phyloP scores from a whole-genome alignment of 176 grass and related monocot genomes.

The sorghum (Sorghum bicolor) region Sorghum_bicolor_NCBIv3 NC_012870.2:71936001-71936500 shows the following conservation, averaged over 20 bases:
- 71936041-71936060: constrained; percentile 77
- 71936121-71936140: constrained; percentile 83
- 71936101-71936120: constrained; percentile 99
- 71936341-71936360: constrained; percentile 88
- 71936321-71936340: constrained; percentile 91
- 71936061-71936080: constrained; percentile 66
- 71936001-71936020: constrained; percentile 93
- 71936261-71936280: constrained; percentile 96
- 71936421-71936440: constrained; percentile 75
- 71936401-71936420: constrained; percentile 76
- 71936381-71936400: constrained; percentile 82
- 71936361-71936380: constrained; percentile 75
- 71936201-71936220: constrained; percentile 82
- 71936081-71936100: constrained; percentile 89
- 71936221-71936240: constrained; percentile 95
- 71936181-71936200: constrained; percentile 70
- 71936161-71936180: constrained; percentile 69
- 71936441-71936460: constrained; percentile 63
- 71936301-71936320: constrained; percentile 83
- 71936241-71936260: constrained; percentile 85
- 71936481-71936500: constrained; percentile 88
- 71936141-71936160: constrained; percentile 99
- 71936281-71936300: constrained; percentile 90
- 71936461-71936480: constrained; percentile 47
- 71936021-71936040: constrained; percentile 91